Evolutionary conservation across 1,139 yeast species (phyloP).

Genomic region (Zygosaccharomyces pseudobailii): DNA sequence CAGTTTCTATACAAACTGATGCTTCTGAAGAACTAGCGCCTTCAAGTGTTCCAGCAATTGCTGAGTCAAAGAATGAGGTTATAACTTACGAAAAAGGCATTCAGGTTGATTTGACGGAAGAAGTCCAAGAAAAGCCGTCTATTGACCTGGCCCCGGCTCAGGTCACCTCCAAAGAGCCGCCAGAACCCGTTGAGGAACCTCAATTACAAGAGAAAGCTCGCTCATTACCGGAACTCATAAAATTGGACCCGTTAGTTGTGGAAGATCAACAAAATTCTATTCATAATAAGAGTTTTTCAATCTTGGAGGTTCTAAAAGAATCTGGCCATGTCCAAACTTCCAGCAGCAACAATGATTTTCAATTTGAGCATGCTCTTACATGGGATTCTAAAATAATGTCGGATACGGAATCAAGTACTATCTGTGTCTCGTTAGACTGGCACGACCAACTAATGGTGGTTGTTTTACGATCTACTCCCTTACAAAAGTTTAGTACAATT

Average conservation of each 20-base stretch:
- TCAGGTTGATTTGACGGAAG: conserved; percentile 10
- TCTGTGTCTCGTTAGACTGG: conserved; percentile 18
- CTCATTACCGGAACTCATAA: not conserved
- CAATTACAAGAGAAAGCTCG: not conserved
- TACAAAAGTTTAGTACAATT: conserved; percentile 1
- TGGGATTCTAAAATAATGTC: not conserved
- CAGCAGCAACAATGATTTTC: not conserved
- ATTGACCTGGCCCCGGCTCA: conserved; percentile 8
- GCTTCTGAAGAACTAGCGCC: not conserved
- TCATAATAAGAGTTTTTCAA: conserved; percentile 12
- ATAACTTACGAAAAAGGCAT: conserved; percentile 23
- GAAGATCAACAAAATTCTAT: conserved; percentile 14
- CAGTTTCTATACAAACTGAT: conserved; percentile 22
- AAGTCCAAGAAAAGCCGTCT: not conserved
- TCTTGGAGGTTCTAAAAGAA: conserved; percentile 14
- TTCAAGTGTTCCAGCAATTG: not conserved
- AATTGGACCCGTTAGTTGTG: conserved; percentile 5
- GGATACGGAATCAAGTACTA: not conserved
- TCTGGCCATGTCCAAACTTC: not conserved
- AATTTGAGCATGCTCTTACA: not conserved
- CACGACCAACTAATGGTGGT: conserved; percentile 10
- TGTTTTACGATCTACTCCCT: conserved; percentile 6
- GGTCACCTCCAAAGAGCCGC: not conserved
- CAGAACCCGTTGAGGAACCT: not conserved
- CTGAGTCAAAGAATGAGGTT: not conserved